Conservation (phyloP, 495 filamentous ascomycete genomes). For the Cryomyces minteri region DNA sequence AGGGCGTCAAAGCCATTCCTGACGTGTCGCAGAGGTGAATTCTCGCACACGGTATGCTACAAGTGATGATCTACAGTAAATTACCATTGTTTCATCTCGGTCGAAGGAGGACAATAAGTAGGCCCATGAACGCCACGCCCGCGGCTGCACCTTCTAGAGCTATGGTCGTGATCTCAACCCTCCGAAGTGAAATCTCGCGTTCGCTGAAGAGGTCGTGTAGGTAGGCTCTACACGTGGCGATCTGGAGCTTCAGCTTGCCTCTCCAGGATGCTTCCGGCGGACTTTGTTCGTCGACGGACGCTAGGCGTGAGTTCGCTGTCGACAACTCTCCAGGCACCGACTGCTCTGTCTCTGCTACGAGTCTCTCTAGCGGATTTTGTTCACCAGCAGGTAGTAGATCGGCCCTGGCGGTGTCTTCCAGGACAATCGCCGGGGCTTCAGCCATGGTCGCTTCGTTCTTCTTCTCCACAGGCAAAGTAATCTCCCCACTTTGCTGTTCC, state of each 20-base stretch:
- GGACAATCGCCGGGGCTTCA: not conserved
- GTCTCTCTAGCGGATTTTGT: too few relatives aligned
- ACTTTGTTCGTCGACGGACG: not conserved
- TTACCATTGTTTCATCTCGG: constrained; percentile 18
- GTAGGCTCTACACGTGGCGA: constrained; percentile 19
- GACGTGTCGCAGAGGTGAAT: too few relatives aligned
- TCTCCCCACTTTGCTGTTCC: not conserved
- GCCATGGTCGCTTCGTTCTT: not conserved
- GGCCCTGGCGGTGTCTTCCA: not conserved
- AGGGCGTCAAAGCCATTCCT: too few relatives aligned
- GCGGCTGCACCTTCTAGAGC: constrained; percentile 54
- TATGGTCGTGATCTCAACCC: constrained; percentile 54
- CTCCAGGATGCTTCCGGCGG: not conserved
- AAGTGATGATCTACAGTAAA: not conserved
- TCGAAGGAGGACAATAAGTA: constrained; percentile 40
- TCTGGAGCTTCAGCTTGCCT: constrained; percentile 16
- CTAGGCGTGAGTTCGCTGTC: not conserved
- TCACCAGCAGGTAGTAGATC: constrained; percentile 2
- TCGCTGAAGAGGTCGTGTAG: constrained; percentile 50
- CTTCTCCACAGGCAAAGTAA: not conserved
- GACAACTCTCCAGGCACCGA: not conserved
- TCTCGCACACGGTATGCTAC: too few relatives aligned
- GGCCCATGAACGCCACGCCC: constrained; percentile 43
- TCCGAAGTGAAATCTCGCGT: constrained; percentile 41
- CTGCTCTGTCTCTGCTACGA: not conserved